Percentiles rank a stretch among this genome's conserved stretches.
Evolutionary conservation across 345 rosid species (phyloP).

Genomic region (Euphorbia lathyris): DNA sequence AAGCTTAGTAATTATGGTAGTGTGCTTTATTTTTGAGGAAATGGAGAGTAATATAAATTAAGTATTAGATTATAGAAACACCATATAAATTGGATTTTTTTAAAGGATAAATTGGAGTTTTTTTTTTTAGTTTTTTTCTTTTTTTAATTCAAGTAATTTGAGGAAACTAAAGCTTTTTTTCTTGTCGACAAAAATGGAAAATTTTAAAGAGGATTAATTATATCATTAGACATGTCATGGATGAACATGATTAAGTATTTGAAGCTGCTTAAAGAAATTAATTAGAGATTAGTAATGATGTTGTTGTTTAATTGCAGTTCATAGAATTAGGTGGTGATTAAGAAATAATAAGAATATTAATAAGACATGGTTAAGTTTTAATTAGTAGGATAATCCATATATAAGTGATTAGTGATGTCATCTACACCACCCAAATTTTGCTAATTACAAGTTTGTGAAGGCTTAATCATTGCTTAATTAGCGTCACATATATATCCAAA

Average conservation of each 20-base stretch:
- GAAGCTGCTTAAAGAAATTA: not conserved
- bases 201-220: not conserved
- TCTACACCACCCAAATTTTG: not conserved
- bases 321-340: conserved; percentile 13
- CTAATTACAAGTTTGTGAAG: conserved; percentile 8
- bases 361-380: not conserved
- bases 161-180: too few species aligned
- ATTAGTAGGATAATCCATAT: not conserved
- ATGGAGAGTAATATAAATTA: not conserved
- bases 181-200: too few species aligned
- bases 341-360: not conserved
- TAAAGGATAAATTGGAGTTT: too few species aligned
- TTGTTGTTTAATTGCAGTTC: not conserved
- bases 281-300: not conserved
- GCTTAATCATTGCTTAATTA: conserved; percentile 1
- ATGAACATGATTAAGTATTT: not conserved
- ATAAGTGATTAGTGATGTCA: not conserved
- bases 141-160: too few species aligned
- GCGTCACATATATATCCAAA: too few species aligned
- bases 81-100: too few species aligned
- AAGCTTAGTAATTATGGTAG: too few species aligned
- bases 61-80: too few species aligned
- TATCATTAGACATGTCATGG: not conserved
- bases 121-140: too few species aligned
- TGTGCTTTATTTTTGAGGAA: not conserved